A percentile compares a stretch with the other conserved stretches of the same genome.
Conservation (phyloP, 2,329 filamentous ascomycete genomes). For the Penicillium concentricum region DNA sequence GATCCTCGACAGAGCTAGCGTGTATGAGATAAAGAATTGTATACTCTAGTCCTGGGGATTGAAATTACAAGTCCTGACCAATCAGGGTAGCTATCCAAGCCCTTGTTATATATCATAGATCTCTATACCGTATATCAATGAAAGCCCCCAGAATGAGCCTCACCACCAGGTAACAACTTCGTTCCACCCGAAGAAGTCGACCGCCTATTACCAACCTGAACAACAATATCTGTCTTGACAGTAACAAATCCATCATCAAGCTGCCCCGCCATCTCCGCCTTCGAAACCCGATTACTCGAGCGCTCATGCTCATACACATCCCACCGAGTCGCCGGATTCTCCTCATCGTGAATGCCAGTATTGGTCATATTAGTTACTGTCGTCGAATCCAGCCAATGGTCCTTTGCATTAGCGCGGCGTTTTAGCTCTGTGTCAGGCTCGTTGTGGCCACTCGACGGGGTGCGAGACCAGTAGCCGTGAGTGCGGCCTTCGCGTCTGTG, state of each 20-base stretch:
- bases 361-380: conserved; percentile 2
- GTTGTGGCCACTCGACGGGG: conserved; percentile 17
- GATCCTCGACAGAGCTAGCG: too few relatives aligned
- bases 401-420: conserved; percentile 1
- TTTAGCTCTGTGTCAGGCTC: conserved; percentile 20
- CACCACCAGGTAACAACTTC: conserved; percentile 17
- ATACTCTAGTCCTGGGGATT: too few relatives aligned
- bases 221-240: conserved; percentile 33
- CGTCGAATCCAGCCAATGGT: conserved; percentile 20
- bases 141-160: not conserved
- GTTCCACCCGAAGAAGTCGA: conserved; percentile 19
- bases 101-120: not conserved
- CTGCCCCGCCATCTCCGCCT: conserved; percentile 11
- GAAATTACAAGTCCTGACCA: too few relatives aligned
- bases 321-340: conserved; percentile 12
- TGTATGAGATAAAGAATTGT: too few relatives aligned
- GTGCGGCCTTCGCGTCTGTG: conserved; percentile 19
- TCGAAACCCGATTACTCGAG: conserved; percentile 13
- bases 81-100: too few relatives aligned
- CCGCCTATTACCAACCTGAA: conserved; percentile 25
- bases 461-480: conserved; percentile 25
- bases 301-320: conserved; percentile 5
- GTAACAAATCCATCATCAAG: conserved; percentile 22
- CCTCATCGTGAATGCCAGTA: conserved; percentile 13
- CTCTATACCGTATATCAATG: not conserved